Conservation (phyloP, 2,329 filamentous ascomycete species). For the Alternaria angustiovoidea region DNA sequence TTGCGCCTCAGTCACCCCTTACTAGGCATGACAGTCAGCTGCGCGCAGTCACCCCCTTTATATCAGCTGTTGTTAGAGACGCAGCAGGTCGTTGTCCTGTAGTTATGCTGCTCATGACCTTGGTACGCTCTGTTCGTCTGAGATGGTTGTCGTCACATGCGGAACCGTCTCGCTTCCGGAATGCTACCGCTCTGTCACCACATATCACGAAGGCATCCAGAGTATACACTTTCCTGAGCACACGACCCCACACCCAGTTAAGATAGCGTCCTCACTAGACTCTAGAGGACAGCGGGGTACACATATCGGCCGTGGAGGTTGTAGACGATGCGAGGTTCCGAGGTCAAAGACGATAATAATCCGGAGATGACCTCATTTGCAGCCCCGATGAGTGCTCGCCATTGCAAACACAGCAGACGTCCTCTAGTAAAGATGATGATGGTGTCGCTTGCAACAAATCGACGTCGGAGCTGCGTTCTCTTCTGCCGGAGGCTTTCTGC, state of each 20-base stretch:
- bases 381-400: slow-evolving; percentile 26
- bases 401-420: slow-evolving; percentile 72
- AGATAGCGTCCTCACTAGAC: slow-evolving; percentile 8
- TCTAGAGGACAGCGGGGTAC: slow-evolving; percentile 26
- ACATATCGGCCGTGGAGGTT: slow-evolving; percentile 31
- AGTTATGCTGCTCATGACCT: neutral
- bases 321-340: slow-evolving; percentile 20
- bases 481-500: neutral
- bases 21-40: slow-evolving; percentile 29
- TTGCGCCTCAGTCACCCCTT: slow-evolving; percentile 22
- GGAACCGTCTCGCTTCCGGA: slow-evolving; percentile 3
- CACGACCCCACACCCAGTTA: slow-evolving; percentile 3
- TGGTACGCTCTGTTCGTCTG: neutral
- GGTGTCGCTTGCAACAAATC: neutral
- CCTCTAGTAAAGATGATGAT: neutral
- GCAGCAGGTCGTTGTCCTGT: slow-evolving; percentile 9
- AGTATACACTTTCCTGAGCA: neutral
- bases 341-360: slow-evolving; percentile 40
- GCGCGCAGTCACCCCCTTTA: slow-evolving; percentile 16
- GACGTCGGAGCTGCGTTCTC: neutral
- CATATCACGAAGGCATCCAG: neutral
- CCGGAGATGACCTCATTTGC: slow-evolving; percentile 21
- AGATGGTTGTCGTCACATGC: neutral
- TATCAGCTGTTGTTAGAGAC: slow-evolving; percentile 15
- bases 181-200: slow-evolving; percentile 1